Evolutionary conservation across 345 rosid genomes (phyloP).

Genomic region (Reutealis trisperma): DNA sequence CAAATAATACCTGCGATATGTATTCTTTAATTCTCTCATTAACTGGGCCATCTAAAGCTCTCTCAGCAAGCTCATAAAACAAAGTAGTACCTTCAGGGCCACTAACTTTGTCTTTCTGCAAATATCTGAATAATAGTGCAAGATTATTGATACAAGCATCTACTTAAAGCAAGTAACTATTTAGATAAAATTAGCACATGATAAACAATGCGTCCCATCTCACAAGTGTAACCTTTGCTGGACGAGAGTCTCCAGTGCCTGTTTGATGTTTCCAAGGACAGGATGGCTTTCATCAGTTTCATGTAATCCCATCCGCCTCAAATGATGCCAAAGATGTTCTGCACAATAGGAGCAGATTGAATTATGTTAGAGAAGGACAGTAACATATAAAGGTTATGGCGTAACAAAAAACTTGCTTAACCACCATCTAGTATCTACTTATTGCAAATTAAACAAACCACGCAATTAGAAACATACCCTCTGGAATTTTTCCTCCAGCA

Average conservation of each 20-base stretch:
- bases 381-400: background rate
- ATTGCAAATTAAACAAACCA: background rate
- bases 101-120: constrained; percentile 81
- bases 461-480: constrained; percentile 49
- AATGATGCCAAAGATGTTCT: constrained; percentile 85
- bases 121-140: constrained; percentile 43
- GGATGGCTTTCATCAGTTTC: constrained; percentile 70
- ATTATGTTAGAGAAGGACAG: background rate
- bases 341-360: constrained; percentile 9
- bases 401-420: background rate
- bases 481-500: constrained; percentile 76
- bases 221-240: constrained; percentile 67
- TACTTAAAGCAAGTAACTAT: background rate
- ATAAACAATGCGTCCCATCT: constrained; percentile 8
- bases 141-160: constrained; percentile 1
- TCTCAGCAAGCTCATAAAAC: constrained; percentile 87
- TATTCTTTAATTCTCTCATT: constrained; percentile 64
- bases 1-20: constrained; percentile 61
- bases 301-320: constrained; percentile 65
- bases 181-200: background rate
- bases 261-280: constrained; percentile 73
- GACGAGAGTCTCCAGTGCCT: constrained; percentile 70
- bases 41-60: constrained; percentile 73
- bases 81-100: constrained; percentile 79
- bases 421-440: background rate